phyloP scores from a whole-genome alignment of 345 rosid genomes.

The Mercurialis annua region DNA sequence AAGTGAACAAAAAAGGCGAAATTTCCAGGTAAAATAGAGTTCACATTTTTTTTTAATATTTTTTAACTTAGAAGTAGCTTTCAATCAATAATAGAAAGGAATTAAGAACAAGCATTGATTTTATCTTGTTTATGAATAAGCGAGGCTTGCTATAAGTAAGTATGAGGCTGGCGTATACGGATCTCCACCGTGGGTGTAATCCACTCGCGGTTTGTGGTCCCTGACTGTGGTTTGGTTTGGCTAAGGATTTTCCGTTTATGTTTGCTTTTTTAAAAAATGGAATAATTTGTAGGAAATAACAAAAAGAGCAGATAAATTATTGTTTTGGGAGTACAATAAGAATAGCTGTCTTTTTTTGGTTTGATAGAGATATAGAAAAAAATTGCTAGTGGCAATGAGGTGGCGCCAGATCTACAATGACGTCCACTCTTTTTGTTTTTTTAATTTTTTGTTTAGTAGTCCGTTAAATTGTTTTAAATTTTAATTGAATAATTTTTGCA shows the following conservation, averaged over 20 bases:
- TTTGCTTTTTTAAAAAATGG: constrained; percentile 4
- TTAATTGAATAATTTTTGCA: not conserved
- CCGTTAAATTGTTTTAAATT: not conserved
- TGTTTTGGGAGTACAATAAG: constrained; percentile 21
- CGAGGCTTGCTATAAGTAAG: not conserved
- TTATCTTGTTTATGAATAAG: not conserved
- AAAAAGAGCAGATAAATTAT: constrained; percentile 43
- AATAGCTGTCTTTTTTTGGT: constrained; percentile 38
- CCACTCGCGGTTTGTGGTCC: constrained; percentile 14
- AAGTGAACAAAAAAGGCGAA: constrained; percentile 20
- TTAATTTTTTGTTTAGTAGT: not conserved
- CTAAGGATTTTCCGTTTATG: not conserved
- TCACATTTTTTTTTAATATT: not conserved
- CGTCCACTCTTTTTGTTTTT: not conserved
- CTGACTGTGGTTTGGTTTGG: not conserved
- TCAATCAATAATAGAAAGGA: not conserved
- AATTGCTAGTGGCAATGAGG: constrained; percentile 31
- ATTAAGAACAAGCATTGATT: no score
- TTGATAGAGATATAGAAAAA: constrained; percentile 25
- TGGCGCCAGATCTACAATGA: constrained; percentile 38
- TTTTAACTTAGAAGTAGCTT: constrained; percentile 1
- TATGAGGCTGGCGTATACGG: not conserved
- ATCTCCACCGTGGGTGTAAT: constrained; percentile 10
- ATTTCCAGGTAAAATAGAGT: constrained; percentile 22
- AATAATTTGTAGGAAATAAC: constrained; percentile 20